A percentile compares a stretch with the other conserved stretches of the same genome.
Conservation (phyloP, 495 filamentous ascomycete genomes). For the Arthonia radiata region DNA sequence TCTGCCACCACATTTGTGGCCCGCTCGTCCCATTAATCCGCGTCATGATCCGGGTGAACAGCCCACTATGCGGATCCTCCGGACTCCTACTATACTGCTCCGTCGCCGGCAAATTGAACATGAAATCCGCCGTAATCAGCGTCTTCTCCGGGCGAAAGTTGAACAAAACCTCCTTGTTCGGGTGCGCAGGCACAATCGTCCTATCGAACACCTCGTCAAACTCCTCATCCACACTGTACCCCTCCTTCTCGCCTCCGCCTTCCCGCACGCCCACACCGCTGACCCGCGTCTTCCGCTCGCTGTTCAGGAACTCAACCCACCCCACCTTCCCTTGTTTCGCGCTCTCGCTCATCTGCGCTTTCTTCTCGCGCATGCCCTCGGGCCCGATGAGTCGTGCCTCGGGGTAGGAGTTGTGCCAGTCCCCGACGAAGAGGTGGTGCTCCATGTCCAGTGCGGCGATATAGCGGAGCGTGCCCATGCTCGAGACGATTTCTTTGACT, state of each 20-base stretch:
- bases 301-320: too few species aligned
- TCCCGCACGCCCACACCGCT: too few species aligned
- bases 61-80: conserved; percentile 24
- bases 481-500: conserved; percentile 37
- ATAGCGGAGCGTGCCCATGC: conserved; percentile 56
- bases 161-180: conserved; percentile 71
- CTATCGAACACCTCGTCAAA: conserved; percentile 71
- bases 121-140: conserved; percentile 71
- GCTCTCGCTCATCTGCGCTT: conserved; percentile 36
- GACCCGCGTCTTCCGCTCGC: too few species aligned
- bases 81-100: conserved; percentile 62
- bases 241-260: too few species aligned
- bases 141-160: conserved; percentile 55
- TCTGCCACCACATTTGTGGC: conserved; percentile 45
- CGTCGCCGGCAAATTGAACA: conserved; percentile 73
- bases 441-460: conserved; percentile 69
- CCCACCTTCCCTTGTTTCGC: too few species aligned
- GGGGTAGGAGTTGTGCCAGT: conserved; percentile 63
- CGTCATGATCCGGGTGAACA: conserved; percentile 37
- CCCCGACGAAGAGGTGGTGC: conserved; percentile 73
- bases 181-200: conserved; percentile 60
- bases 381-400: conserved; percentile 56
- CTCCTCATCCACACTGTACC: conserved; percentile 36
- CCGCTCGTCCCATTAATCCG: conserved; percentile 34
- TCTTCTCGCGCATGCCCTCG: conserved; percentile 70